A percentile compares a stretch with the other conserved stretches of the same genome.
phyloP scores from a whole-genome alignment of 306 rosid species.

The Prinsepia uniflora region DNA sequence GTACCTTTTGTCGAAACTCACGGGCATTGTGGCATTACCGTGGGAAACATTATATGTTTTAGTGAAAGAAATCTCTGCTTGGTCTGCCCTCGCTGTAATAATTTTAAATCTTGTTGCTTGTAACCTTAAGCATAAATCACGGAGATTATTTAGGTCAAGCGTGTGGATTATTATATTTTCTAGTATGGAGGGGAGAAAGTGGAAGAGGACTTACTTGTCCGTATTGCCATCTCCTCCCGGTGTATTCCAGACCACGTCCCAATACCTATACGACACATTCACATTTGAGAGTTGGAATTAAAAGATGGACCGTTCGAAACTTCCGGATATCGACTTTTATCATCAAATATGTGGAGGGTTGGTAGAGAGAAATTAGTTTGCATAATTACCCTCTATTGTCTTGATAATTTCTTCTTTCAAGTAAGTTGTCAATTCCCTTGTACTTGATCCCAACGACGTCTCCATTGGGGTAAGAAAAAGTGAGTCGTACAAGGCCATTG shows the following conservation, averaged over 20 bases:
- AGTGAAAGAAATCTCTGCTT: conserved; percentile 64
- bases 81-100: conserved; percentile 21
- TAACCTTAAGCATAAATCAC: conserved; percentile 40
- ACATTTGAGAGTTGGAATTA: too few species aligned
- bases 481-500: conserved; percentile 55
- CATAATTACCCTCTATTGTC: conserved; percentile 54
- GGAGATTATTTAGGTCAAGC: background rate
- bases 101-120: conserved; percentile 34
- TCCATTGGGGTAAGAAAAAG: conserved; percentile 52
- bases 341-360: too few species aligned
- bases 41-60: conserved; percentile 41
- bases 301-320: too few species aligned
- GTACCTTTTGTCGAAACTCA: conserved; percentile 70
- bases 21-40: conserved; percentile 26
- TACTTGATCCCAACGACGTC: conserved; percentile 45
- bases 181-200: background rate
- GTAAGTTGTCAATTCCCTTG: conserved; percentile 43
- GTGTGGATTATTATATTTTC: background rate
- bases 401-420: conserved; percentile 20
- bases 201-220: conserved; percentile 36
- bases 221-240: background rate
- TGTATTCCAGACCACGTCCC: conserved; percentile 59
- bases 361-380: background rate
- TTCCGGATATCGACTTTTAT: too few species aligned
- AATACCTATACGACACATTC: conserved; percentile 39